Base-by-base conservation (phyloP, 2,329 filamentous ascomycete species). In the Chaetomium globosum region DNA sequence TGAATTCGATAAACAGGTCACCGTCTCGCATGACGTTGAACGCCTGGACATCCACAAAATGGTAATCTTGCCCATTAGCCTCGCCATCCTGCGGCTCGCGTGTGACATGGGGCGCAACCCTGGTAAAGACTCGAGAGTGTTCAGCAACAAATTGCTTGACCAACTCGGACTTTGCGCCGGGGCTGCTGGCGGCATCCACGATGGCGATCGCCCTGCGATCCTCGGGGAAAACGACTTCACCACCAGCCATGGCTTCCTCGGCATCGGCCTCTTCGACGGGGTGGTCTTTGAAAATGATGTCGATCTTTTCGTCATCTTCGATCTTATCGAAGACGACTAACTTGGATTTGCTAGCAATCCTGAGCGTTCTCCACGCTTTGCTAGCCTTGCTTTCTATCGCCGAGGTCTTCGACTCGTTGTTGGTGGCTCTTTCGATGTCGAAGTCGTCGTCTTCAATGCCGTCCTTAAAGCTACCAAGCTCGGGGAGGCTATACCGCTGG, bases 341-440 rank as follows among this genome's bases (percentile, higher is more conserved):
- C 71, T 89, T 90, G 64, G 83, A 87, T 69, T 87, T 87, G 63
- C 90, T 88, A 10, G 92, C 90, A 69, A 96, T 85, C 60, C 95
- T 87, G 68, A 99, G 80, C 5, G 92, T 91, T 71, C 93, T 87
- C 95, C 95, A 99, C 64, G 88, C 90, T 76, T 96, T 94, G 80
- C 92, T 97, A 23, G 89, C 87, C 76, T 96, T 96, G 63, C 88
- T 84, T 69, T 91, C 90, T 8, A 87, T 76, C 23, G 86, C 82
- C 13, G 77, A 77, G 0, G 80, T 78, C 69, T 84, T 85, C 59
- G 85, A 83, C 64, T 84, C 78, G 76, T 85, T 79, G 80, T 83
- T 87, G 63, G 85, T 85, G 10, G 91, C 89, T 83, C 94, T 92
- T 23, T 93, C 91, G 61, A 96, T 87, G 75, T 97, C 92, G 71